Evolutionary conservation across 257 asterid genomes (phyloP).

Genomic region (Handroanthus guayacan): DNA sequence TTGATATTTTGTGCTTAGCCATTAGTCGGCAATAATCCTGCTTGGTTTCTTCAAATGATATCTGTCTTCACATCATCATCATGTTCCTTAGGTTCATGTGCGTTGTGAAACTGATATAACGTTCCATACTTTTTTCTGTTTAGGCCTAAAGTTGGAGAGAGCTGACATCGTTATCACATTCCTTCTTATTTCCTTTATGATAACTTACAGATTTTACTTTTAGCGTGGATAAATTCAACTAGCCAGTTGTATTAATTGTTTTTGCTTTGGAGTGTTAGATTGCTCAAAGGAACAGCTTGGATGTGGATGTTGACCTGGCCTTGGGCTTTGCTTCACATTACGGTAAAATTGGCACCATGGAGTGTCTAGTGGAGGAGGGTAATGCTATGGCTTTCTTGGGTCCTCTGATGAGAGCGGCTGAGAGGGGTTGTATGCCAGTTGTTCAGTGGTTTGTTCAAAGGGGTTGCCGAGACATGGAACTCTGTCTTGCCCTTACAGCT

Average conservation of each 20-base stretch:
- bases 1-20: background rate
- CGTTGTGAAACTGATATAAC: slow-evolving; percentile 4
- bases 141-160: background rate
- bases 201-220: background rate
- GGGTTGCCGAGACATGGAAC: slow-evolving; percentile 97
- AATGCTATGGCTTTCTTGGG: slow-evolving; percentile 96
- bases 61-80: slow-evolving; percentile 4
- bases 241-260: background rate
- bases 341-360: slow-evolving; percentile 91
- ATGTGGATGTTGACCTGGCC: slow-evolving; percentile 96
- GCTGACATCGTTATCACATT: background rate
- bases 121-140: background rate
- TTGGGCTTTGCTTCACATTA: slow-evolving; percentile 96
- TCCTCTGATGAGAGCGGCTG: slow-evolving; percentile 97
- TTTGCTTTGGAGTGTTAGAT: slow-evolving; percentile 54
- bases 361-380: slow-evolving; percentile 95
- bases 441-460: slow-evolving; percentile 91
- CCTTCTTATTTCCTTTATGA: slow-evolving; percentile 16
- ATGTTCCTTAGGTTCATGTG: background rate
- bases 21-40: slow-evolving; percentile 8
- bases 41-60: slow-evolving; percentile 2
- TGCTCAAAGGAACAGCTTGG: slow-evolving; percentile 98
- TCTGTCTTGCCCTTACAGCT: slow-evolving; percentile 95
- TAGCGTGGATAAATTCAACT: background rate
- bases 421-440: slow-evolving; percentile 91